phyloP scores from a whole-genome alignment of 345 rosid genomes.

The Rubroshorea leprosula region DNA sequence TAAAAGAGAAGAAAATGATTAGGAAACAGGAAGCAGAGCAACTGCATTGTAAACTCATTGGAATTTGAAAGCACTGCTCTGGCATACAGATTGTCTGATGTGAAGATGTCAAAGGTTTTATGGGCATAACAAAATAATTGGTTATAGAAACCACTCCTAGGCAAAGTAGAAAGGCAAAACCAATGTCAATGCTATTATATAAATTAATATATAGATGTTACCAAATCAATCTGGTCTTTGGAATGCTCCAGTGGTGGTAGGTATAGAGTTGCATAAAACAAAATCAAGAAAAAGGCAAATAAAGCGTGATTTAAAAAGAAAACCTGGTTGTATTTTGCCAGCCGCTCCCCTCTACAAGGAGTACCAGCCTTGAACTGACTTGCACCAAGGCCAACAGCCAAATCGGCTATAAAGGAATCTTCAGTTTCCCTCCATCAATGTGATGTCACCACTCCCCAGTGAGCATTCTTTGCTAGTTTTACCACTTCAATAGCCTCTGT shows the following conservation, averaged over 20 bases:
- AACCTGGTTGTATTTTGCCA: constrained; percentile 98
- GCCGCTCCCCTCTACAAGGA: constrained; percentile 94
- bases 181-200: too few relatives aligned
- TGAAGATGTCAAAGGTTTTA: not conserved
- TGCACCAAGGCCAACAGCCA: constrained; percentile 78
- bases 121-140: not conserved
- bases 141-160: too few relatives aligned
- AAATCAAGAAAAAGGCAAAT: not conserved
- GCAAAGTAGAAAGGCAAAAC: too few relatives aligned
- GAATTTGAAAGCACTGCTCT: too few relatives aligned
- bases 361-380: constrained; percentile 95
- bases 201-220: too few relatives aligned
- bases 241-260: too few relatives aligned
- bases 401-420: constrained; percentile 87
- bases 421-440: constrained; percentile 92
- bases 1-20: too few relatives aligned
- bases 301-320: too few relatives aligned
- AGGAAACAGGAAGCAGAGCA: too few relatives aligned
- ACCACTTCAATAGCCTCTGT: constrained; percentile 92
- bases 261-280: too few relatives aligned
- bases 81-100: not conserved
- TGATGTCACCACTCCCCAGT: constrained; percentile 87
- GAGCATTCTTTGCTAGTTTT: constrained; percentile 83
- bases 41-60: too few relatives aligned
- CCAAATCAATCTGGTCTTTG: too few relatives aligned